These are phyloP conservation scores for Daldinia vernicosa DNA, from an alignment of 495 filamentous ascomycete species.

Conservation along the genomic window DNA sequence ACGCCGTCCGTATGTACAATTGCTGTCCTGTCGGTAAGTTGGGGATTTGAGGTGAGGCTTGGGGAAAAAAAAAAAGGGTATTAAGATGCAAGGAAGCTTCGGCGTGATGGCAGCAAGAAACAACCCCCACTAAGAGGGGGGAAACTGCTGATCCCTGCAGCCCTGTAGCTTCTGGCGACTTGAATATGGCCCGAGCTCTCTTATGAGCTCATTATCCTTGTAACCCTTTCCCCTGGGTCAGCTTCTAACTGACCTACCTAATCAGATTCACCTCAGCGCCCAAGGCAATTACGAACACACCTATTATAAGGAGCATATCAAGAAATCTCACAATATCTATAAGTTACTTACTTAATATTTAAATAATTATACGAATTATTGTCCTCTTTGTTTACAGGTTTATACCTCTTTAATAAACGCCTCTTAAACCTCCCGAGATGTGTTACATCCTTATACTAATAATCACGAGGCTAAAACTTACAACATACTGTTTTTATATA, in stretches of 20 bases:
- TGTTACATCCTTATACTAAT: not conserved
- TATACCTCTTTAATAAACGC: not conserved
- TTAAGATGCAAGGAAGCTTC: slow-evolving; percentile 15
- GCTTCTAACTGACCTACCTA: not conserved
- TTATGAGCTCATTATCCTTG: slow-evolving; percentile 29
- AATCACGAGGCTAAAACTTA: not conserved
- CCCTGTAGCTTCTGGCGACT: slow-evolving; percentile 11
- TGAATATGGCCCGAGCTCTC: slow-evolving; percentile 16
- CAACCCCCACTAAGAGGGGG: slow-evolving; percentile 11
- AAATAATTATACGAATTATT: not conserved
- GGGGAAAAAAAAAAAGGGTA: not conserved
- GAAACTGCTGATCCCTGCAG: slow-evolving; percentile 24
- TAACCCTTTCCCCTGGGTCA: not conserved
- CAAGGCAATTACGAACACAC: no score
- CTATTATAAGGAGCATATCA: no score
- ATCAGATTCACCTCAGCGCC: not conserved
- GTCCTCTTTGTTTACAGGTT: not conserved
- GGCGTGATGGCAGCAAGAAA: slow-evolving; percentile 12
- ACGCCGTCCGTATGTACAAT: not conserved
- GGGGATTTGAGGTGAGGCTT: not conserved
- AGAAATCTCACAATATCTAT: no score
- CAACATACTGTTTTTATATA: no score
- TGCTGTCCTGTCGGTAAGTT: slow-evolving; percentile 1
- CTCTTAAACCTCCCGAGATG: not conserved
- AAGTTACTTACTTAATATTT: not conserved